Base-by-base conservation (phyloP, 768 basidiomycete genomes). In the Trametes gibbosa region DNA sequence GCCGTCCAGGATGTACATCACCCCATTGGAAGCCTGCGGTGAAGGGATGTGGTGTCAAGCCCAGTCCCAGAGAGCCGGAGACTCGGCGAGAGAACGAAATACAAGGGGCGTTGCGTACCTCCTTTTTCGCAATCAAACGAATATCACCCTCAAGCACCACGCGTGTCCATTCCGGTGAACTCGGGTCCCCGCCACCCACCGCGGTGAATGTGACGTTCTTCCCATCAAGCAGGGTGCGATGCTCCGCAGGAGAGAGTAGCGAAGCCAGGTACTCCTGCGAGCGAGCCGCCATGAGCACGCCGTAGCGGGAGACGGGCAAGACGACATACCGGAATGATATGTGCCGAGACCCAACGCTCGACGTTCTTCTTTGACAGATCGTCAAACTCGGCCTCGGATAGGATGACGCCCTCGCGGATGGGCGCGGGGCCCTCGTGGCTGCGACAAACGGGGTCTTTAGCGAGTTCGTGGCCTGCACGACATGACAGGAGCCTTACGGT, bases 291-390 rank as follows among this genome's bases (percentile, higher is more conserved):
- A 21, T 50, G 21, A 50, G 35, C 41, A 13, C 25, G 53, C 19
- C 25, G 39, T 29, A 29, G n/a, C n/a, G 19, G 46, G 29, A n/a
- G 53, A 46, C 41, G 40, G 24, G 34, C 25, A 37, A n/a, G 37
- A 46, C 23, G 19, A 71, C 79, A 62, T 69, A 94, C 93, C 5
- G 92, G 89, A 53, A 96, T 81, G 59, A 95, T 84, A 67, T 95
- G 94, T 2, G 87, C 87, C 1, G 85, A 83, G 0, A 95, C 79
- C 90, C 93, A 96, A 50, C 78, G 79, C 64, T 86, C 81, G 13
- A 95, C 88, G 64, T 93, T 90, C 64, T 73, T 74, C 73, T 76
- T 85, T 7, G 85, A 82, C 45, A 66, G 68, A 12, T 73, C 73
- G 56, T 93, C 86, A 39, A 81, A 84, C 63, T 91, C 84, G 54